Evolutionary conservation across 2,329 filamentous ascomycete genomes (phyloP).

Genomic region (Fusarium sp.): DNA sequence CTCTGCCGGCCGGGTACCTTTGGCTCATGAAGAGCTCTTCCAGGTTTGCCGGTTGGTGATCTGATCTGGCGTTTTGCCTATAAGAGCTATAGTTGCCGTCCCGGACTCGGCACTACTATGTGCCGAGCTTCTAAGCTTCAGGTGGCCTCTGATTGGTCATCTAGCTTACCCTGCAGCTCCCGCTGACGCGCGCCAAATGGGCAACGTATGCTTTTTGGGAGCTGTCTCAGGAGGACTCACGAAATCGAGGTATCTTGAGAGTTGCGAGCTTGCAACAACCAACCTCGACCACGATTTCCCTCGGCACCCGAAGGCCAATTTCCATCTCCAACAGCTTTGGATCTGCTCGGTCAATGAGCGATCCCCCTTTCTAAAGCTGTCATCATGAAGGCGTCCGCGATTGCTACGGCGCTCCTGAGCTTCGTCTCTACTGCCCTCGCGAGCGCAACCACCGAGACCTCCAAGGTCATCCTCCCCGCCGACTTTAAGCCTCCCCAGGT

Average conservation of each 20-base stretch:
- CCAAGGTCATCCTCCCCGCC: constrained; percentile 69
- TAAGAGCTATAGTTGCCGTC: not conserved
- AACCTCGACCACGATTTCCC: constrained; percentile 19
- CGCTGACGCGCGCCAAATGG: constrained; percentile 46
- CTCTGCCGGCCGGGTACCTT: constrained; percentile 25
- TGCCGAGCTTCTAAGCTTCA: constrained; percentile 17
- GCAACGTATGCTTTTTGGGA: constrained; percentile 53
- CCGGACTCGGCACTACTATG: constrained; percentile 41
- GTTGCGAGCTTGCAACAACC: constrained; percentile 35
- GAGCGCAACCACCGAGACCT: constrained; percentile 55
- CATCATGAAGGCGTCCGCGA: constrained; percentile 57
- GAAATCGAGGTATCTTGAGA: constrained; percentile 39
- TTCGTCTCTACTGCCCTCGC: constrained; percentile 63
- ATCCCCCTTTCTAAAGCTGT: constrained; percentile 36
- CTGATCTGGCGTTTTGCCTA: constrained; percentile 7
- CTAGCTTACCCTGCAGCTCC: constrained; percentile 43
- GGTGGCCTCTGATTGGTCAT: constrained; percentile 42
- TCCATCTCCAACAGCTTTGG: constrained; percentile 32
- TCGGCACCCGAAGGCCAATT: constrained; percentile 18
- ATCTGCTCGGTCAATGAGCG: constrained; percentile 51
- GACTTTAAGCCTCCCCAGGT: constrained; percentile 88
- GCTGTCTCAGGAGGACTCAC: constrained; percentile 43
- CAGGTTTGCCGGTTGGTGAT: not conserved
- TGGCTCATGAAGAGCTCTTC: constrained; percentile 9
- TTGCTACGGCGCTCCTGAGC: constrained; percentile 69